phyloP scores from a whole-genome alignment of 495 filamentous ascomycete species.

The Xylaria longipes region DNA sequence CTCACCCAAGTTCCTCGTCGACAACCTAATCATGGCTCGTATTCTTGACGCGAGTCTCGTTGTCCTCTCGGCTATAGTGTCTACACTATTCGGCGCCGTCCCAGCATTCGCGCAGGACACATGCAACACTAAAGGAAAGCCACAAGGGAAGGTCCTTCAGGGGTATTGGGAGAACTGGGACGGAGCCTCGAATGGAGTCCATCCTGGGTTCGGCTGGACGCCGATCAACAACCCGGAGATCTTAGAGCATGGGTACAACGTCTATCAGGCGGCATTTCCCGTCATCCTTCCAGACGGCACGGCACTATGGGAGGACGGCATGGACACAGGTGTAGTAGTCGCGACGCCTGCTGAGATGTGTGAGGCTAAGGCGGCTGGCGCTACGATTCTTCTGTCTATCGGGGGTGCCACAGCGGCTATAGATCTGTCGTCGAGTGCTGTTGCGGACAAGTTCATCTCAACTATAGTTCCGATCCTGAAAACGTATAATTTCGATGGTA shows the following conservation, averaged over 20 bases:
- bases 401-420: slow-evolving; percentile 58
- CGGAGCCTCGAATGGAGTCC: slow-evolving; percentile 29
- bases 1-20: not conserved
- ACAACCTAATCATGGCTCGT: slow-evolving; percentile 27
- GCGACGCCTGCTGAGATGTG: slow-evolving; percentile 32
- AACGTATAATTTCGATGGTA: slow-evolving; percentile 35
- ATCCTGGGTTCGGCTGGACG: slow-evolving; percentile 33
- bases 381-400: slow-evolving; percentile 61
- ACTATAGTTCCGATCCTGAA: slow-evolving; percentile 36
- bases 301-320: slow-evolving; percentile 30
- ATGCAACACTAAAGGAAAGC: slow-evolving; percentile 33
- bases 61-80: slow-evolving; percentile 23
- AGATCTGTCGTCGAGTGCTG: slow-evolving; percentile 31
- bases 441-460: slow-evolving; percentile 35
- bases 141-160: slow-evolving; percentile 32
- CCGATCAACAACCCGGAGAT: slow-evolving; percentile 25
- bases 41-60: slow-evolving; percentile 23
- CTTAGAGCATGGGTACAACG: slow-evolving; percentile 24
- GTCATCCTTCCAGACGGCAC: slow-evolving; percentile 34
- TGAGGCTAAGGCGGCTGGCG: slow-evolving; percentile 36
- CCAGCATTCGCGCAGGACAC: slow-evolving; percentile 26
- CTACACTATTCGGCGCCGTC: slow-evolving; percentile 23
- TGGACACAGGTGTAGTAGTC: slow-evolving; percentile 28
- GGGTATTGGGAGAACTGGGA: slow-evolving; percentile 41
- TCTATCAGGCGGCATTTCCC: slow-evolving; percentile 34